phyloP scores from a whole-genome alignment of 176 grass and related monocot genomes.

The Musa troglodytarum region DNA sequence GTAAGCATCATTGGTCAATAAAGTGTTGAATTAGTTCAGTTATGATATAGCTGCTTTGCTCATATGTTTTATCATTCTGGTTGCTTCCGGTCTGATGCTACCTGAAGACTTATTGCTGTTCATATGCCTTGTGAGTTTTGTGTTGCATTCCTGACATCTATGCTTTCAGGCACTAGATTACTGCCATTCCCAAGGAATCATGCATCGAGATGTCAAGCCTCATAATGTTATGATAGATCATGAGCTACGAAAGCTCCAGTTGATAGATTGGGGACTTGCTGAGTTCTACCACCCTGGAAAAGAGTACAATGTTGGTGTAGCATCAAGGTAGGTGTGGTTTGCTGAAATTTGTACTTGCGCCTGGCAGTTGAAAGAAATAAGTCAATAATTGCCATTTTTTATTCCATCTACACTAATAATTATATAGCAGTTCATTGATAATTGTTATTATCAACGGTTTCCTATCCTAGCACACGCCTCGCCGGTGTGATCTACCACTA shows the following conservation, averaged over 20 bases:
- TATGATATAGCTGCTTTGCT: too few species aligned
- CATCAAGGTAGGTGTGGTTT: not conserved
- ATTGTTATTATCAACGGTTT: too few species aligned
- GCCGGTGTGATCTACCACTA: too few species aligned
- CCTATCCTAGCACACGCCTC: too few species aligned
- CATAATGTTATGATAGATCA: conserved; percentile 13
- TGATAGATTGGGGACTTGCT: conserved; percentile 12
- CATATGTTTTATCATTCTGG: too few species aligned
- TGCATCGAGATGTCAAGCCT: conserved; percentile 6
- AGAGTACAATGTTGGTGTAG: conserved; percentile 10
- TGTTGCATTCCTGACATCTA: not conserved
- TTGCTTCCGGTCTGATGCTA: not conserved
- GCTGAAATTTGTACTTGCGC: not conserved
- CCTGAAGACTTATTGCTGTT: not conserved
- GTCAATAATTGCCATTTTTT: too few species aligned
- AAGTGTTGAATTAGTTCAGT: too few species aligned
- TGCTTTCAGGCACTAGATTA: conserved; percentile 5
- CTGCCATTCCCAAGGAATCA: conserved; percentile 7
- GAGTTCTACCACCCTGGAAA: conserved; percentile 6
- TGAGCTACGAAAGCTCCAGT: conserved; percentile 3
- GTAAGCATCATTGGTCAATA: too few species aligned
- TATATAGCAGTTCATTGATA: too few species aligned
- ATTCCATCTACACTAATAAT: too few species aligned
- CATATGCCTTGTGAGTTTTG: not conserved
- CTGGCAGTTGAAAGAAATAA: too few species aligned